These are phyloP conservation scores for Hypoxylon sp. DNA, from an alignment of 2,329 filamentous ascomycete species.

Conservation along the genomic window DNA sequence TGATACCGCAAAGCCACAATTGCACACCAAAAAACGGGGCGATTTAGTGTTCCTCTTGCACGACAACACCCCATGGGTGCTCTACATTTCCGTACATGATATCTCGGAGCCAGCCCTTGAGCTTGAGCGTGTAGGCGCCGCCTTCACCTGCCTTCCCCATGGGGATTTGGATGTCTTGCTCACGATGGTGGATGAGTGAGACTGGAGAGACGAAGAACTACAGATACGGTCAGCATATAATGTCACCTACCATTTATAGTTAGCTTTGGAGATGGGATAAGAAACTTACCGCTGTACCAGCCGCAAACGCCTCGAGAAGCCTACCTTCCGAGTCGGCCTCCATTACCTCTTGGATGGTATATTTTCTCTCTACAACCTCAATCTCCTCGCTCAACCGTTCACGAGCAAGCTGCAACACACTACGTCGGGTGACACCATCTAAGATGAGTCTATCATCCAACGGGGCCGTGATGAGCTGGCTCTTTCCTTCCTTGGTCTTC, in stretches of 20 bases:
- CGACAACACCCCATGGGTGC: constrained; percentile 78
- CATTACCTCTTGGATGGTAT: constrained; percentile 83
- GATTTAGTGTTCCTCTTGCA: constrained; percentile 69
- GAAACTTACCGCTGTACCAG: constrained; percentile 83
- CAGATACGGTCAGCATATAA: constrained; percentile 27
- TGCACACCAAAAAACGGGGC: constrained; percentile 10
- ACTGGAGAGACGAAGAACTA: constrained; percentile 81
- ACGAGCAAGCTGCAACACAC: constrained; percentile 80
- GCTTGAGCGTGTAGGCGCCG: constrained; percentile 70
- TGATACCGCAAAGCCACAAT: constrained; percentile 2
- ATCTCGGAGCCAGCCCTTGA: constrained; percentile 78
- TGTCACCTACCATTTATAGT: neutral
- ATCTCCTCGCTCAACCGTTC: constrained; percentile 72
- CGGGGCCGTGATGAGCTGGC: constrained; percentile 85
- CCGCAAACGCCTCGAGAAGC: constrained; percentile 86
- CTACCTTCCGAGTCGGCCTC: constrained; percentile 81
- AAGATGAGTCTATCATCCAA: constrained; percentile 87
- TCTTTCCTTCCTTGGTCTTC: constrained; percentile 74
- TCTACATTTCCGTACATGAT: constrained; percentile 82
- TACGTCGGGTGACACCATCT: constrained; percentile 88
- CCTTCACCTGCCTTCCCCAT: constrained; percentile 68
- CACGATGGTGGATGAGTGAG: constrained; percentile 77
- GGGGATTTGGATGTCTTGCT: constrained; percentile 73
- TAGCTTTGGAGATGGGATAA: neutral
- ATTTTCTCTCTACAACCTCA: constrained; percentile 85